Percentiles rank a stretch among this genome's conserved stretches.
Conservation (phyloP, 164 flowering plant genomes). For the Kingdonia uniflora region DNA sequence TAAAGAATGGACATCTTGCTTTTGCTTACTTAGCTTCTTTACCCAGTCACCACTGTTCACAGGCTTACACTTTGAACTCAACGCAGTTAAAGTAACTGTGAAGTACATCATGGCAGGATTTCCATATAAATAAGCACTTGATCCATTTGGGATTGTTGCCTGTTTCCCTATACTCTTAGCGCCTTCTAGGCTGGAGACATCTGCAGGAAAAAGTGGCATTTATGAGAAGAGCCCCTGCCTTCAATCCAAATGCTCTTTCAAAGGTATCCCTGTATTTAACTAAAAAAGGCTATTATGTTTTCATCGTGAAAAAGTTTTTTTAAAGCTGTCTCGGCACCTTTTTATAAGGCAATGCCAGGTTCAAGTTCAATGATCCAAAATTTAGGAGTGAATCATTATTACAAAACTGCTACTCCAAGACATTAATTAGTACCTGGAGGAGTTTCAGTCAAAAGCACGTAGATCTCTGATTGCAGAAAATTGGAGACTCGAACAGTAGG, state of each 20-base stretch:
- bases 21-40: conserved; percentile 68
- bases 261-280: no score
- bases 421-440: conserved; percentile 32
- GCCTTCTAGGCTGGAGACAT: conserved; percentile 17
- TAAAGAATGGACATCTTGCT: conserved; percentile 32
- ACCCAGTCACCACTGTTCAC: conserved; percentile 74
- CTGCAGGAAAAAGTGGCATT: conserved; percentile 26
- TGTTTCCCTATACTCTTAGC: conserved; percentile 37
- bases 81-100: conserved; percentile 49
- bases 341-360: no score
- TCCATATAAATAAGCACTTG: conserved; percentile 59
- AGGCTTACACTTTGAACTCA: conserved; percentile 56
- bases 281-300: no score
- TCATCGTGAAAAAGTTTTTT: no score
- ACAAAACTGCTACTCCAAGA: no score
- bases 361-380: no score
- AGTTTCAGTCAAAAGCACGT: conserved; percentile 56
- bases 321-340: no score
- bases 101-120: conserved; percentile 68
- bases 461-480: conserved; percentile 53
- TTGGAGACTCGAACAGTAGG: conserved; percentile 77
- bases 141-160: conserved; percentile 58
- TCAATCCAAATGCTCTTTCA: no score
- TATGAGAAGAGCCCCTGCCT: not conserved
- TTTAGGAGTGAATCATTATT: no score